Percentiles rank a stretch among this genome's conserved stretches.
Conservation (phyloP, 2,329 filamentous ascomycete genomes). For the Pestalotiopsis sp. region DNA sequence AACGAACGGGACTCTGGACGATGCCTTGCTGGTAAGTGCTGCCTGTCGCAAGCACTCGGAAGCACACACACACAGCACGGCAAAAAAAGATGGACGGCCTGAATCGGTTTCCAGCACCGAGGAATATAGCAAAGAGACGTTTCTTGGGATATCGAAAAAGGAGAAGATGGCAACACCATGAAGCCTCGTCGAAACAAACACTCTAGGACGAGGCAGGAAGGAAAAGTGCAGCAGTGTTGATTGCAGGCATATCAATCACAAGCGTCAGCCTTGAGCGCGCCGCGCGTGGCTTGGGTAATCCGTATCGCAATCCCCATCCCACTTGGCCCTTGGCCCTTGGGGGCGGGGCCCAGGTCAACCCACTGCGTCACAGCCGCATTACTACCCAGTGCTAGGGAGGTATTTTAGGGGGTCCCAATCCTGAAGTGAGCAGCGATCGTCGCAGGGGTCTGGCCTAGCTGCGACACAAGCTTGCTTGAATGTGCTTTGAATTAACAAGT, state of each 20-base stretch:
- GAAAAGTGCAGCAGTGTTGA: background rate
- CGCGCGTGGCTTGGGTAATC: conserved; percentile 9
- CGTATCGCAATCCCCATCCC: conserved; percentile 5
- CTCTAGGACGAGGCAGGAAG: background rate
- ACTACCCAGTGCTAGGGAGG: background rate
- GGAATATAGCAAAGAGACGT: background rate
- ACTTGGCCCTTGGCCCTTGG: background rate
- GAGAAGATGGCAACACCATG: background rate
- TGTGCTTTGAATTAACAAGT: background rate
- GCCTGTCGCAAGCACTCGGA: background rate
- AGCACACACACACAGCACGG: background rate
- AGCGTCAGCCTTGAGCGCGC: conserved; percentile 13
- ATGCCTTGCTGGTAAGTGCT: background rate
- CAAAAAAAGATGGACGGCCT: background rate
- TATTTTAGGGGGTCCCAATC: background rate
- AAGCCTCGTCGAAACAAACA: background rate
- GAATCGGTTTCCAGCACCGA: conserved; percentile 10
- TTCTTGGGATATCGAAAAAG: background rate
- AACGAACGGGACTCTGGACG: background rate
- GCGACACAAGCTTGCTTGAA: background rate
- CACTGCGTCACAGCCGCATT: conserved; percentile 12
- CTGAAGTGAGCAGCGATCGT: conserved; percentile 6
- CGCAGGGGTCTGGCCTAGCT: conserved; percentile 4
- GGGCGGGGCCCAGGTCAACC: background rate
- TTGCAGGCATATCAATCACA: background rate